Evolutionary conservation across 2,329 filamentous ascomycete species (phyloP).

Genomic region (Hortaea werneckii): DNA sequence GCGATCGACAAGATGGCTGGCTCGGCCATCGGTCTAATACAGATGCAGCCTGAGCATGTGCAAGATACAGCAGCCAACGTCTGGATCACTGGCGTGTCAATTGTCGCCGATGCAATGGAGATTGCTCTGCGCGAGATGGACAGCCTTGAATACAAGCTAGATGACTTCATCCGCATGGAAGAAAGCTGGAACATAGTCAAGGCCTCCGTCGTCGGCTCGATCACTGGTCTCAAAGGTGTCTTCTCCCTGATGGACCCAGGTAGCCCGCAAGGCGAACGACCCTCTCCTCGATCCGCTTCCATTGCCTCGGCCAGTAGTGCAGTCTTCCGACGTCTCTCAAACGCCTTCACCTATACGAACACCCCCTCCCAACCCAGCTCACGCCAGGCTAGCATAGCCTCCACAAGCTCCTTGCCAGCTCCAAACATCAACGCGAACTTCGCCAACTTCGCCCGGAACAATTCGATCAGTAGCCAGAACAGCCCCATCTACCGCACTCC

Average conservation of each 20-base stretch:
- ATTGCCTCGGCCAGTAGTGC: conserved; percentile 18
- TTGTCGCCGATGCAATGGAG: conserved; percentile 36
- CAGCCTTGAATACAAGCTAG: conserved; percentile 29
- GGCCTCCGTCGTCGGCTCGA: conserved; percentile 30
- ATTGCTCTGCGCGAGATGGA: conserved; percentile 33
- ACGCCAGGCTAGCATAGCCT: conserved; percentile 16
- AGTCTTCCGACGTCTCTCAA: conserved; percentile 25
- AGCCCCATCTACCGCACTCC: conserved; percentile 20
- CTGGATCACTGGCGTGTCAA: conserved; percentile 35
- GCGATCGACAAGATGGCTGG: conserved; percentile 38
- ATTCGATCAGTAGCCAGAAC: conserved; percentile 6
- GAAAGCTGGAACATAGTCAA: conserved; percentile 35
- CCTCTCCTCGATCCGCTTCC: conserved; percentile 13
- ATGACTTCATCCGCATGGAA: conserved; percentile 38
- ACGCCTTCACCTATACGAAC: conserved; percentile 16
- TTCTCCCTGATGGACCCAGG: conserved; percentile 34
- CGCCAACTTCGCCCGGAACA: conserved; percentile 7
- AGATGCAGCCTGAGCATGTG: conserved; percentile 29
- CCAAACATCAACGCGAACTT: conserved; percentile 1
- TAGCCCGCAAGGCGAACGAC: conserved; percentile 3
- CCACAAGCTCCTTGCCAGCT: conserved; percentile 3
- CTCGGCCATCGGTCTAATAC: conserved; percentile 34
- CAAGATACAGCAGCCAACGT: conserved; percentile 35
- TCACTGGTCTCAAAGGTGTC: conserved; percentile 35
- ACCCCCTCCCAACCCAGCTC: conserved; percentile 1